phyloP scores from a whole-genome alignment of 352 stramenopile species.

The Pythium utonaiense region DNA sequence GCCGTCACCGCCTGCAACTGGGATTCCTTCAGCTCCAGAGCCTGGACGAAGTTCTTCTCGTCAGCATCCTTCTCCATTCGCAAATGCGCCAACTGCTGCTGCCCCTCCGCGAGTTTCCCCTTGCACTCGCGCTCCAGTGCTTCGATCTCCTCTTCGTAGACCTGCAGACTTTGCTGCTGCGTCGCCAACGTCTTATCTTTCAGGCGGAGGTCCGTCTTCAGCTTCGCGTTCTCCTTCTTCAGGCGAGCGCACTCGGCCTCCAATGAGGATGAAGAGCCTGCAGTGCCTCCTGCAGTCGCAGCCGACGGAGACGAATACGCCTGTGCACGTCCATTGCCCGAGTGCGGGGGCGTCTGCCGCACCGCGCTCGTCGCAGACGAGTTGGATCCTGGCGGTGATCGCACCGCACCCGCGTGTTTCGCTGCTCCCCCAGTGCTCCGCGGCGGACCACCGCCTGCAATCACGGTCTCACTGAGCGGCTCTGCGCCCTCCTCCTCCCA shows the following conservation, averaged over 20 bases:
- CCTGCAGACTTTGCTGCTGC: constrained; percentile 51
- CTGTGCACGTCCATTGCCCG: constrained; percentile 2
- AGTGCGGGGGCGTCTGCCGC: constrained; percentile 21
- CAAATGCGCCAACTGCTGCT: constrained; percentile 43
- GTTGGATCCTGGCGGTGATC: constrained; percentile 17
- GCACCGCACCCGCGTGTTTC: neutral
- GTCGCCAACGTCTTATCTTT: constrained; percentile 63
- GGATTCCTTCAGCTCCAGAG: constrained; percentile 68
- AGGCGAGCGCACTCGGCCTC: constrained; percentile 19
- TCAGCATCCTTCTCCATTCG: constrained; percentile 63
- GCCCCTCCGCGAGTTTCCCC: constrained; percentile 58
- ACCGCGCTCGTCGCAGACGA: constrained; percentile 3
- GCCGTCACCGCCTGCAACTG: constrained; percentile 43
- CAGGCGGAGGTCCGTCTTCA: constrained; percentile 48
- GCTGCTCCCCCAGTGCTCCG: neutral
- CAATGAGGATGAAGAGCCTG: constrained; percentile 5
- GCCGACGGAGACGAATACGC: neutral
- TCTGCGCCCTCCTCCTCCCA: neutral
- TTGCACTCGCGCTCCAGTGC: constrained; percentile 73
- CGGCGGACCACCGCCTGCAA: neutral
- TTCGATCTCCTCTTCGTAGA: constrained; percentile 76
- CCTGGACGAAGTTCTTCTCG: constrained; percentile 70
- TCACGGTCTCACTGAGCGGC: neutral
- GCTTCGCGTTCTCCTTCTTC: constrained; percentile 50
- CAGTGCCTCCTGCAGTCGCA: neutral